Conservation (phyloP, 495 filamentous ascomycete genomes). For the Xylaria flabelliformis region DNA sequence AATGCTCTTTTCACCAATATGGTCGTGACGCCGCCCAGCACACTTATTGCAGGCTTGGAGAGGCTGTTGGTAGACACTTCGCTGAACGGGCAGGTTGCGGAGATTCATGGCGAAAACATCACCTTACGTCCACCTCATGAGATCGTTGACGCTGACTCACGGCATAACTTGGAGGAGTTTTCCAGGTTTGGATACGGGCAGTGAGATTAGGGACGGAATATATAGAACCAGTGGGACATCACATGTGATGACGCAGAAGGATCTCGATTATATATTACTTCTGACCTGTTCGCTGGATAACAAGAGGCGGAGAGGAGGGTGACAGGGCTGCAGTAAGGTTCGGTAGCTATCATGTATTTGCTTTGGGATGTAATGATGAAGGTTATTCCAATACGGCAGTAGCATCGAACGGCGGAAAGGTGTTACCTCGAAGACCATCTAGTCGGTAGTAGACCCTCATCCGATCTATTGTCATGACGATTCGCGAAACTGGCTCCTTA, state of each 20-base stretch:
- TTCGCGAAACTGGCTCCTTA: background rate
- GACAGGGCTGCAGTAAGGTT: background rate
- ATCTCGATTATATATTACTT: background rate
- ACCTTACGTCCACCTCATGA: slow-evolving; percentile 56
- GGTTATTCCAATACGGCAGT: background rate
- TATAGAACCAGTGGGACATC: background rate
- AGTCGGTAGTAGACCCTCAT: background rate
- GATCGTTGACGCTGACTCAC: slow-evolving; percentile 59
- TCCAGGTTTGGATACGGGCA: background rate
- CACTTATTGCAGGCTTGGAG: slow-evolving; percentile 52
- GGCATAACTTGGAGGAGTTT: slow-evolving; percentile 52
- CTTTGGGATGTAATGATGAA: background rate
- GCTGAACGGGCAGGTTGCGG: slow-evolving; percentile 55
- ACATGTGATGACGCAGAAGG: background rate
- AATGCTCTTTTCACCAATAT: slow-evolving; percentile 56
- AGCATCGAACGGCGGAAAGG: background rate
- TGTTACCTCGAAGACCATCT: background rate
- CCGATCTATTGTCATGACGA: background rate
- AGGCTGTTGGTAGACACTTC: slow-evolving; percentile 49
- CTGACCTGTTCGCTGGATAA: background rate
- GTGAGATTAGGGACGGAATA: background rate
- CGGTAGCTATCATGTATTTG: background rate
- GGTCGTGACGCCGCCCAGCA: slow-evolving; percentile 61
- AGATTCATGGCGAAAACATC: slow-evolving; percentile 62
- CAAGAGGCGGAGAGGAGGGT: background rate